A percentile compares a stretch with the other conserved stretches of the same genome.
phyloP scores from a whole-genome alignment of 176 grass and related monocot species.

The sorghum (Sorghum bicolor) region DNA sequence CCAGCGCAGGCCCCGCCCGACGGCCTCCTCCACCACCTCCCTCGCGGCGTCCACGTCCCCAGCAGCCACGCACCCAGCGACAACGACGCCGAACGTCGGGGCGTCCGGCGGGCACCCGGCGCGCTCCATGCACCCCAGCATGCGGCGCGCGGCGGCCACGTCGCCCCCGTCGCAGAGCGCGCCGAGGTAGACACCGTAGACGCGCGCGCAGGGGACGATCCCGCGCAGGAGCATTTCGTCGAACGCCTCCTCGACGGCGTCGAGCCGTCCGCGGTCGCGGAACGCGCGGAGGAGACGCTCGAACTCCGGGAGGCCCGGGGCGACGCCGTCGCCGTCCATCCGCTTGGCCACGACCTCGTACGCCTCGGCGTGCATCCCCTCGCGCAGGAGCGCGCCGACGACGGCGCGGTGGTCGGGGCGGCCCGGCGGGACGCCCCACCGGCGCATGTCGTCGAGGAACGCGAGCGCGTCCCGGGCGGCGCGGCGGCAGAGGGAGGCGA shows the following conservation, averaged over 20 bases:
- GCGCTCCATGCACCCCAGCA: constrained; percentile 66
- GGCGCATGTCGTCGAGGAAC: constrained; percentile 59
- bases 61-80: constrained; percentile 17
- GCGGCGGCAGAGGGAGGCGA: constrained; percentile 26
- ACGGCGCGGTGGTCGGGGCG: constrained; percentile 29
- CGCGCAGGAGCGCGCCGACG: constrained; percentile 40
- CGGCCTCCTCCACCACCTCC: constrained; percentile 37
- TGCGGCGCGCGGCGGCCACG: constrained; percentile 41
- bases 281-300: constrained; percentile 34
- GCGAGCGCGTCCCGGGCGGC: constrained; percentile 15
- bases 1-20: constrained; percentile 42
- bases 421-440: constrained; percentile 28
- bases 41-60: constrained; percentile 32
- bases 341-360: constrained; percentile 38
- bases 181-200: constrained; percentile 44
- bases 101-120: constrained; percentile 46
- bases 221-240: constrained; percentile 67
- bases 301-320: constrained; percentile 28
- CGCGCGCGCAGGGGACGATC: constrained; percentile 34
- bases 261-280: constrained; percentile 1
- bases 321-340: constrained; percentile 44
- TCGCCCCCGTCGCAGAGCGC: constrained; percentile 35
- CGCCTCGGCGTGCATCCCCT: constrained; percentile 42
- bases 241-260: constrained; percentile 50
- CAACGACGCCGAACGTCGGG: constrained; percentile 33